Base-by-base conservation (phyloP, 768 basidiomycete genomes). In the Hemileccinum rubropunctum region DNA sequence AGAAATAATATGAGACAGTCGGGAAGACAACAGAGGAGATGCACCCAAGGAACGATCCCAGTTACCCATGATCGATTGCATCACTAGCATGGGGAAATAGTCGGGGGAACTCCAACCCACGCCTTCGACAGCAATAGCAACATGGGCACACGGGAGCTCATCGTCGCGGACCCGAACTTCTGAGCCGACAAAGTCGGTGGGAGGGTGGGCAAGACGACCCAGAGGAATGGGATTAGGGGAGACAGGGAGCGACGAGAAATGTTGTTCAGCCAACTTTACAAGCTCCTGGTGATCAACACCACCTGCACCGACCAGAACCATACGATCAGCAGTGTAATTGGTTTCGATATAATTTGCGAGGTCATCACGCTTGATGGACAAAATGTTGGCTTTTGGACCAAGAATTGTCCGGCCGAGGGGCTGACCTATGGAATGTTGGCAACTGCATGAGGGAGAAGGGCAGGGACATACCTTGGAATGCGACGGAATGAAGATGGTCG, bases 31-130 rank as follows among this genome's bases (percentile, higher is more conserved):
- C 47, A 97, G 78, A 20, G 91, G 80, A 3, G 91, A 86, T 42
- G 92, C 83, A 60, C 95, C 97, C 60, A 98, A 84, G 41, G 88
- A 90, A 59, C 97, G 84, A 68, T 99, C 95, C 97, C 97, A 99
- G 82, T 98, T 99, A 56, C 97, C 97, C 73, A 98, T 88, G 73
- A 98, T 91, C 62, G 83, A 85, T 71, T 95, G 91, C 86, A 97
- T 91, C 67, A 92, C 94, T 75, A 98, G 84, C 95, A 99, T 95
- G 53, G 95, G 92, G 84, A 91, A 98, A 79, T 98, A 98, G 73
- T 99, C 97, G 26, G 95, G 94, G 10, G 89, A 93, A 61, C 86
- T 91, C 95, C 95, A 98, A 71, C 92, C 85, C 49, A 95, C 95
- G 69, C 97, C 97, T 69, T 98, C 95, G 40, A 98, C 94, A 27